Conservation (phyloP, 129 eudicot genomes). For the Smallanthus sonchifolius region DNA sequence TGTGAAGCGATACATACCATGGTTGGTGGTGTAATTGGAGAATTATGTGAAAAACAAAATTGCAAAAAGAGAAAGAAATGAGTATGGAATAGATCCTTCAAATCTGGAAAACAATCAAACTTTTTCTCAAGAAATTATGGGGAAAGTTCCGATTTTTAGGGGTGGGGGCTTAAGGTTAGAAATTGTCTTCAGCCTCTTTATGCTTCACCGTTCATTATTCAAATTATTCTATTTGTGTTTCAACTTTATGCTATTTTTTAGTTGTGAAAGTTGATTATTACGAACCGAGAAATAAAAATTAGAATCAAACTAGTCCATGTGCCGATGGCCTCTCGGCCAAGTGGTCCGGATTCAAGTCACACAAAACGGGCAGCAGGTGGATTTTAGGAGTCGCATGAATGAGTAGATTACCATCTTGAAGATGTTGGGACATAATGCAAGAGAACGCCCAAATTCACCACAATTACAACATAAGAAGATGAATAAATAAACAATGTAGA, state of each 20-base stretch:
- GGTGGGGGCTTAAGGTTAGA: conserved; percentile 20
- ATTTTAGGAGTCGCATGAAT: no score
- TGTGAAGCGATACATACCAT: conserved; percentile 43
- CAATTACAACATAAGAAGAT: no score
- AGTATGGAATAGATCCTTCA: conserved; percentile 41
- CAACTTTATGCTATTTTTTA: neutral
- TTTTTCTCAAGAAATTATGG: conserved; percentile 22
- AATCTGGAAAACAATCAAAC: conserved; percentile 31
- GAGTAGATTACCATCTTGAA: no score
- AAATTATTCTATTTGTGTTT: no score
- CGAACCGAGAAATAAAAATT: no score
- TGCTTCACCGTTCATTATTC: conserved; percentile 31
- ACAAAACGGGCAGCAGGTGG: no score
- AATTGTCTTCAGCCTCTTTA: conserved; percentile 24
- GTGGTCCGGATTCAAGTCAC: no score
- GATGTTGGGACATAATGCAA: no score
- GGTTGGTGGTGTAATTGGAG: conserved; percentile 26
- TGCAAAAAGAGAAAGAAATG: conserved; percentile 14
- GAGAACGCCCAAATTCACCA: no score
- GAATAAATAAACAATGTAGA: no score
- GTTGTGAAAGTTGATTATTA: no score
- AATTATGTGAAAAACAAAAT: conserved; percentile 16
- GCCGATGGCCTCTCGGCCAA: no score
- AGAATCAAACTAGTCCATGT: neutral
- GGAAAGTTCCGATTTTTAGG: conserved; percentile 18